Percentiles rank a stretch among this genome's conserved stretches.
Conservation (phyloP, 129 eudicot species). For the Flaveria trinervia region DNA sequence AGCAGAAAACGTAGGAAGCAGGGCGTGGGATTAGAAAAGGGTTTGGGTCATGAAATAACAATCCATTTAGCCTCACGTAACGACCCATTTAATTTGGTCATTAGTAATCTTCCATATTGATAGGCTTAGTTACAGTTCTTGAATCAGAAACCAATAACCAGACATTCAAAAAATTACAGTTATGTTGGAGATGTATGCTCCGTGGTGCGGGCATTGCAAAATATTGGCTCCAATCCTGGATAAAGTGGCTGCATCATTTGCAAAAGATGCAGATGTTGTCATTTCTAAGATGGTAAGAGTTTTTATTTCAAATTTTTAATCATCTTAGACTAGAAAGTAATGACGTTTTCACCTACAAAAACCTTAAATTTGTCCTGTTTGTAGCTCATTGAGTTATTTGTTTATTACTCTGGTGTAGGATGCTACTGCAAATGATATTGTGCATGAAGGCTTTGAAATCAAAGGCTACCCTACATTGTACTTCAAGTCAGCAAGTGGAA, state of each 20-base stretch:
- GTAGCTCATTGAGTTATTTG: background rate
- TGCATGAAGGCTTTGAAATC: conserved; percentile 54
- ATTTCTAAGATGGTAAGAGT: conserved; percentile 87
- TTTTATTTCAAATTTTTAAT: conserved; percentile 7
- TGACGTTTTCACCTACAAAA: background rate
- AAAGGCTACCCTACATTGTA: conserved; percentile 91
- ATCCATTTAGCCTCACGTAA: background rate
- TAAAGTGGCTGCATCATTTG: conserved; percentile 75
- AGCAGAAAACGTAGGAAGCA: background rate
- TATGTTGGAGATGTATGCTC: conserved; percentile 84
- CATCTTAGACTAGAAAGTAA: background rate
- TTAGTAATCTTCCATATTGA: too few species aligned
- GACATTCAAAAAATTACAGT: conserved; percentile 43
- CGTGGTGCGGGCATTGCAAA: conserved; percentile 97
- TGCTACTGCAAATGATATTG: conserved; percentile 83
- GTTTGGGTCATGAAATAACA: background rate
- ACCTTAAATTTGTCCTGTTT: background rate
- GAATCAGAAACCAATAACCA: background rate
- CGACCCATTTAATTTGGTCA: background rate
- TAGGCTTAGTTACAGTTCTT: conserved; percentile 10
- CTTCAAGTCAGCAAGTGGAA: conserved; percentile 82
- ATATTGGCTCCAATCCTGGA: conserved; percentile 88
- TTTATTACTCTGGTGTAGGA: conserved; percentile 46
- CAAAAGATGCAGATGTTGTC: conserved; percentile 57
- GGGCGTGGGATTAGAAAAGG: too few species aligned